Conservation (phyloP, 768 basidiomycete species). For the Termitomyces sp. region DNA sequence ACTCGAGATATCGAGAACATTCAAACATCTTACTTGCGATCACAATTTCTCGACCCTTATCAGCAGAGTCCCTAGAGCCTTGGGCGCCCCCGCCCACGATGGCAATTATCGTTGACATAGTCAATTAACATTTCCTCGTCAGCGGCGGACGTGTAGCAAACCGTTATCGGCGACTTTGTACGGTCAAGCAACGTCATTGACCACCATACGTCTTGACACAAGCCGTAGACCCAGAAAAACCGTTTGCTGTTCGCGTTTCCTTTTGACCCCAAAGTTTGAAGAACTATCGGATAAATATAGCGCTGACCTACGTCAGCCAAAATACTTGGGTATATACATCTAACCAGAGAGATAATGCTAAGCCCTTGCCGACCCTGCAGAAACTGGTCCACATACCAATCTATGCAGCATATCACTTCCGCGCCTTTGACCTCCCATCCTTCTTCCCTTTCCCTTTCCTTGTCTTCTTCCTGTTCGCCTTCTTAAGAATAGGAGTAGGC, state of each 20-base stretch:
- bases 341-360: neutral
- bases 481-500: slow-evolving; percentile 12
- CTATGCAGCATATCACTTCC: neutral
- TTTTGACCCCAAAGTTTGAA: neutral
- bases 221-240: neutral
- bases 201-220: neutral
- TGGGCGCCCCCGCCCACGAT: too few relatives aligned
- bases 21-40: too few relatives aligned
- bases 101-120: too few relatives aligned
- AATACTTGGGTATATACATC: neutral
- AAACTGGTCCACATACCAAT: neutral
- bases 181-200: neutral
- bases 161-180: too few relatives aligned
- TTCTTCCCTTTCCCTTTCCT: slow-evolving; percentile 16
- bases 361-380: neutral
- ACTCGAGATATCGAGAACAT: too few relatives aligned
- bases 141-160: too few relatives aligned
- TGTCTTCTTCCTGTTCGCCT: slow-evolving; percentile 15
- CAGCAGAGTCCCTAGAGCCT: too few relatives aligned
- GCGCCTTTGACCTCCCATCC: slow-evolving; percentile 12
- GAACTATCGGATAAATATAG: neutral
- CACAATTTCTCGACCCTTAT: too few relatives aligned
- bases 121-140: too few relatives aligned
- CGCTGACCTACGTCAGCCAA: neutral
- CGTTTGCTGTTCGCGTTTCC: neutral